Evolutionary conservation across 2,329 filamentous ascomycete genomes (phyloP).

Genomic region (Torrubiellomyces zombiae): DNA sequence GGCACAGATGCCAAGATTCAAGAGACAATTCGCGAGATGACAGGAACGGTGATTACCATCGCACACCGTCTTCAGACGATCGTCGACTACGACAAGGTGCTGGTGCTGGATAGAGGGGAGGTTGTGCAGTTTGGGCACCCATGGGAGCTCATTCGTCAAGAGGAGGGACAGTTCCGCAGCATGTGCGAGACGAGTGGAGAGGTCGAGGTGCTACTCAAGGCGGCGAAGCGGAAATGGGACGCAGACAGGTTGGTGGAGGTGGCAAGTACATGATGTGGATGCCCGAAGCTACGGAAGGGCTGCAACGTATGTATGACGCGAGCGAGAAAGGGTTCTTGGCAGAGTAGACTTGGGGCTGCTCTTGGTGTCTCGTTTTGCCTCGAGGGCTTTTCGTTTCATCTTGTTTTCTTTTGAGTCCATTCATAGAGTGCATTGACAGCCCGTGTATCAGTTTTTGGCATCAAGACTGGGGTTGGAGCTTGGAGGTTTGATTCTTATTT

Average conservation of each 20-base stretch:
- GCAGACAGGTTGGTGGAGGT: constrained; percentile 20
- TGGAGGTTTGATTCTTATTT: no score
- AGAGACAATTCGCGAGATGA: constrained; percentile 84
- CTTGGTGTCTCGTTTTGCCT: no score
- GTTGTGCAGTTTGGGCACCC: constrained; percentile 88
- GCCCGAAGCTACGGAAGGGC: no score
- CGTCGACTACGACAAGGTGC: constrained; percentile 93
- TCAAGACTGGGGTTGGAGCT: no score
- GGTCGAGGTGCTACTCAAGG: constrained; percentile 29
- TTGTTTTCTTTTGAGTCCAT: no score
- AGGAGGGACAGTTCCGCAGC: constrained; percentile 44
- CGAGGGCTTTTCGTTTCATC: no score
- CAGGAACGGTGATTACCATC: constrained; percentile 89
- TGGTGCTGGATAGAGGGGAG: constrained; percentile 78
- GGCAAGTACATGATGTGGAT: constrained; percentile 4
- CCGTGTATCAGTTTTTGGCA: no score
- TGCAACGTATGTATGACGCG: no score
- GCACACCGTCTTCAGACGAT: constrained; percentile 93
- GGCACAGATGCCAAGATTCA: constrained; percentile 92
- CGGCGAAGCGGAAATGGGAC: constrained; percentile 38
- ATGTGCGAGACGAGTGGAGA: constrained; percentile 53
- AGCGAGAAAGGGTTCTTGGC: constrained; percentile 5
- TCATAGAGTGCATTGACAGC: no score
- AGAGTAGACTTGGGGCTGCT: no score
- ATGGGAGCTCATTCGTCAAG: constrained; percentile 57